Evolutionary conservation across 441 rosid species (phyloP), one percentile per base, ranked within the genome.

Genomic region (Mallotus repandus): DNA sequence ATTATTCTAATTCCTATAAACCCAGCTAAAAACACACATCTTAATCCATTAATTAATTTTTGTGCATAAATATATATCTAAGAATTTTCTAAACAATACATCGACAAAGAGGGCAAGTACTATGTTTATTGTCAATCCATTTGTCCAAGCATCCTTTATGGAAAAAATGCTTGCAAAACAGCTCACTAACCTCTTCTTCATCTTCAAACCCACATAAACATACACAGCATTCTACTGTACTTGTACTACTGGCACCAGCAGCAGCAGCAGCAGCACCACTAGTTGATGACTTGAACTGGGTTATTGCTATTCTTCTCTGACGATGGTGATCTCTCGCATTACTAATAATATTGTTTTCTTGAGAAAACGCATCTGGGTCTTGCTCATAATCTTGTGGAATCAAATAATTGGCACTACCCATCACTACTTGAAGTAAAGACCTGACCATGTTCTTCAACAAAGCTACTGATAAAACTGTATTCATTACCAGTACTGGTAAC

Each of bases 81-180:
- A 35, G 5, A 35, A 35, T 35, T 35, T 2, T 64, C 74, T 82
- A 91, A 75, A 74, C 80, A 68, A 82, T 68, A 41, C 96, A 95
- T 61, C 96, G 84, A 84, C 97, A 93, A 11, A 93, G 86, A 73
- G 99, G 99, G 66, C 98, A 95, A 9, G 91, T 85, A 38, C 56
- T 77, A 43, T 84, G 91, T 25, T 80, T 76, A 79, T 83, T 88
- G 53, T 81, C 78, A 78, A 95, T 83, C 98, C 97, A 95, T 70
- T 86, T 93, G 73, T 90, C 87, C 58, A 95, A 63, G 63, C 98
- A 95, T 67, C 78, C 73, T 78, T 77, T 84, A 84, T 92, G 97
- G 78, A 91, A 91, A 86, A 86, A 89, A 86, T 95, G 99, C 82
- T 79, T 86, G 87, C 99, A 95, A 57, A 87, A 81, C 77, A 95